Percentiles rank a stretch among this genome's conserved stretches.
Conservation (phyloP, 2,329 filamentous ascomycete species). For the Paraconiothyrium sp. region DNA sequence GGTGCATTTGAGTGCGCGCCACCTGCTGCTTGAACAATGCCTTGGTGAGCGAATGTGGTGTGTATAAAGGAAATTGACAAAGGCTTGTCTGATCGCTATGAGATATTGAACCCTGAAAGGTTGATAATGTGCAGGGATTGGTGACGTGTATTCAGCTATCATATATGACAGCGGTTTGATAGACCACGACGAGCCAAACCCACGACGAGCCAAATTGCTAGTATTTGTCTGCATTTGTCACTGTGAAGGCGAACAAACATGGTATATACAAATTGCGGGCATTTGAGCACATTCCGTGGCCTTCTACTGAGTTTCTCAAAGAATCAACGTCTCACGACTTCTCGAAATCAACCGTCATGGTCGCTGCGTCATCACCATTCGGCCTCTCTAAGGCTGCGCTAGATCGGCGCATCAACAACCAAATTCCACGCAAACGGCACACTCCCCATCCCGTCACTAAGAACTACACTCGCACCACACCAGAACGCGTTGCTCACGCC, state of each 20-base stretch:
- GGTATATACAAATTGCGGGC: neutral
- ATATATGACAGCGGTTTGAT: neutral
- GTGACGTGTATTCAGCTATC: neutral
- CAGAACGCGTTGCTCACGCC: constrained; percentile 1
- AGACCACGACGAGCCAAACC: neutral
- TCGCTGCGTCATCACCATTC: constrained; percentile 7
- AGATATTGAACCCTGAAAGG: neutral
- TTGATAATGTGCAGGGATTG: neutral
- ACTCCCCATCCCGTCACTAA: neutral
- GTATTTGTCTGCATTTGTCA: neutral
- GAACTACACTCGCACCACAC: neutral
- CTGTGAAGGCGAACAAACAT: neutral
- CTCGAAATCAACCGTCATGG: neutral
- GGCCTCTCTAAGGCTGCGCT: constrained; percentile 15
- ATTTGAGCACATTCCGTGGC: neutral
- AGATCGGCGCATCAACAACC: constrained; percentile 13
- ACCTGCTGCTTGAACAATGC: neutral
- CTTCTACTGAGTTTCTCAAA: neutral
- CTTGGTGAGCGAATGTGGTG: neutral
- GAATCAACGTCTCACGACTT: neutral
- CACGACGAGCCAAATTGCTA: neutral
- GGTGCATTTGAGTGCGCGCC: too few species aligned
- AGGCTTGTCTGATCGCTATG: neutral
- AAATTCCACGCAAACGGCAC: constrained; percentile 19
- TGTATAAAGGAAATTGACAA: neutral